Conservation (phyloP, 208 protist species). For the Trypanosoma platydactyli region DNA sequence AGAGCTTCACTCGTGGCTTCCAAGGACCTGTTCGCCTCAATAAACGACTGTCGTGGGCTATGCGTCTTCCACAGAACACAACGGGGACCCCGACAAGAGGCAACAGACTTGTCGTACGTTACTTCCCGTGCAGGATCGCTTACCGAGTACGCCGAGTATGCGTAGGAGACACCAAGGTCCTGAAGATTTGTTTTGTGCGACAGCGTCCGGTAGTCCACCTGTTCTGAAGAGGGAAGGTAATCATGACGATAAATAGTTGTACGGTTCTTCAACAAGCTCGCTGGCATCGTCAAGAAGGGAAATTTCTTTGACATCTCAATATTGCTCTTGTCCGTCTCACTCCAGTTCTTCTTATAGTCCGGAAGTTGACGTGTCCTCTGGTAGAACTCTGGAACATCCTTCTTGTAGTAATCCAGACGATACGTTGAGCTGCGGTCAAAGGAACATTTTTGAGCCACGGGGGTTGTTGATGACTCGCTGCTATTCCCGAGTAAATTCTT, state of each 20-base stretch:
- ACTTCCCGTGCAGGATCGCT: constrained; percentile 62
- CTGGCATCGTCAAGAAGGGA: constrained; percentile 72
- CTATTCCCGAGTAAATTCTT: constrained; percentile 11
- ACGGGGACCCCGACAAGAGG: constrained; percentile 44
- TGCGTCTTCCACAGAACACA: constrained; percentile 63
- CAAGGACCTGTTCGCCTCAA: constrained; percentile 4
- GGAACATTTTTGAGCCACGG: constrained; percentile 19
- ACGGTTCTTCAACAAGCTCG: constrained; percentile 39
- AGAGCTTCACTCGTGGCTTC: constrained; percentile 39
- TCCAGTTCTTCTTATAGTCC: constrained; percentile 70
- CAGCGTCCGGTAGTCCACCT: constrained; percentile 49
- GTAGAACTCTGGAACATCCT: constrained; percentile 34
- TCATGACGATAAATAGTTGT: constrained; percentile 67
- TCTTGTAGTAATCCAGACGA: constrained; percentile 79
- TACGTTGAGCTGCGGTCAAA: constrained; percentile 79
- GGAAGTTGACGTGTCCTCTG: constrained; percentile 33
- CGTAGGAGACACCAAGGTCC: constrained; percentile 60
- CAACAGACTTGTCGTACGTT: constrained; percentile 48
- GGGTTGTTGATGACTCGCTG: constrained; percentile 1
- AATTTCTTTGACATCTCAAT: constrained; percentile 57
- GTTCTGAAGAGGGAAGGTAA: constrained; percentile 39
- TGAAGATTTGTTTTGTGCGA: constrained; percentile 60
- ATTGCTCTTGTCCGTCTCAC: constrained; percentile 56
- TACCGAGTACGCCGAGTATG: constrained; percentile 67
- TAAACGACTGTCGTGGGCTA: constrained; percentile 35